Evolutionary conservation across 139 green algal genomes (phyloP), one percentile per base, ranked within the genome.

Genomic region (Chlamydomonas sphaeroides): DNA sequence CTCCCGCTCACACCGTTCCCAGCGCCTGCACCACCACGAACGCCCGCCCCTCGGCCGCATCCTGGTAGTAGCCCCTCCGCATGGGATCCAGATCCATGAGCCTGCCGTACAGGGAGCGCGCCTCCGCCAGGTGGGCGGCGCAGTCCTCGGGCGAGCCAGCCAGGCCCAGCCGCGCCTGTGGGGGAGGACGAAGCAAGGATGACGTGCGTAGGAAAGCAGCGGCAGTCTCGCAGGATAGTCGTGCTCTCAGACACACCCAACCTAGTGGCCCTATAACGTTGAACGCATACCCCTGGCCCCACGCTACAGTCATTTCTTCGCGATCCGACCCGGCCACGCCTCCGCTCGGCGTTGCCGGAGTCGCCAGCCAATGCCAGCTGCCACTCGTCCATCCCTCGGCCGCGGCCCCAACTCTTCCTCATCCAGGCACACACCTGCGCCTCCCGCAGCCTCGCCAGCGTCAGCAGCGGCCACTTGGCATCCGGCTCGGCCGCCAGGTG

Each of bases 391-490:
- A n/a, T n/a, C n/a, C n/a, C n/a, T n/a, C n/a, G n/a, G n/a, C n/a
- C n/a, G n/a, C n/a, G n/a, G n/a, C n/a, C n/a, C n/a, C n/a, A n/a
- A n/a, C n/a, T n/a, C n/a, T n/a, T n/a, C n/a, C n/a, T n/a, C n/a
- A n/a, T n/a, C n/a, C n/a, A n/a, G n/a, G n/a, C n/a, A n/a, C 57
- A 5, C 51, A 90, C 85, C 79, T 93, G 88, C 53, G 94, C 79
- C 86, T 95, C 90, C n/a, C 82, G 86, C 28, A 98, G 80, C 2
- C 91, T 68, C 18, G 93, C 92, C 65, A 93, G 75, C 1, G 92
- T 96, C 18, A 98, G 91, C 53, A 96, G 76, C n/a, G 95, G 92
- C 96, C 96, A 98, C 72, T 96, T 97, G 23, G 88, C 80, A 35
- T 92, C 88, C 32, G 89, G 88, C 38, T 93, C 88, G 5, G 85